These are phyloP conservation scores for Letharia lupina DNA, from an alignment of 495 filamentous ascomycete genomes.

Conservation along the genomic window DNA sequence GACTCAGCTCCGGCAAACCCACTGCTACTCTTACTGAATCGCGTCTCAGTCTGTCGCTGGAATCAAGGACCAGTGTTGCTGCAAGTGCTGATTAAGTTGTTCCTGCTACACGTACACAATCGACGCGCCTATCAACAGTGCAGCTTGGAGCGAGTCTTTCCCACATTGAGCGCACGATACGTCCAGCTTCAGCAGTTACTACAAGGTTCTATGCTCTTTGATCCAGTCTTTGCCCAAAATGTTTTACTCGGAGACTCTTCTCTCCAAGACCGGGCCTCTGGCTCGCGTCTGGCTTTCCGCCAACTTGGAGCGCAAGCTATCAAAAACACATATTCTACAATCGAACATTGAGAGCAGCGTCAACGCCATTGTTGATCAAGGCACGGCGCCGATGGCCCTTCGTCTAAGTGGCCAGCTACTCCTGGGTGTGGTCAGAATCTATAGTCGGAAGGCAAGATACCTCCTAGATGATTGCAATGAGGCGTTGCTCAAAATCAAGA, in stretches of 20 bases:
- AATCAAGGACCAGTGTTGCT: not conserved
- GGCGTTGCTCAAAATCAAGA: constrained; percentile 93
- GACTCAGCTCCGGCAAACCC: not conserved
- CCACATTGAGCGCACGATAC: constrained; percentile 28
- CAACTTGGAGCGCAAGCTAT: constrained; percentile 94
- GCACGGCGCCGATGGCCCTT: constrained; percentile 90
- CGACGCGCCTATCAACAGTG: constrained; percentile 26
- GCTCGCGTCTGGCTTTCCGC: constrained; percentile 95
- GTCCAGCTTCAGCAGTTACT: constrained; percentile 18
- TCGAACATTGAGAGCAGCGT: constrained; percentile 90
- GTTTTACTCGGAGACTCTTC: constrained; percentile 96
- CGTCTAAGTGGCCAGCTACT: constrained; percentile 89
- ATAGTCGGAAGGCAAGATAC: constrained; percentile 93
- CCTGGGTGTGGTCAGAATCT: constrained; percentile 92
- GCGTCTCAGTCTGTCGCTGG: not conserved
- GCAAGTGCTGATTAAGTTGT: not conserved
- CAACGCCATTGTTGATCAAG: constrained; percentile 84
- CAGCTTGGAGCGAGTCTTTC: constrained; percentile 28
- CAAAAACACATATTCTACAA: constrained; percentile 87
- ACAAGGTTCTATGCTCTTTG: constrained; percentile 14
- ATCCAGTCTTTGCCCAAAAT: constrained; percentile 43
- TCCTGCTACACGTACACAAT: constrained; percentile 23
- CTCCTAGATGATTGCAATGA: constrained; percentile 95
- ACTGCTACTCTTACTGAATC: not conserved
- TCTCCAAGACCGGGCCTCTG: constrained; percentile 93